Base-by-base conservation (phyloP, 345 rosid species). In the Brassica juncea region DNA sequence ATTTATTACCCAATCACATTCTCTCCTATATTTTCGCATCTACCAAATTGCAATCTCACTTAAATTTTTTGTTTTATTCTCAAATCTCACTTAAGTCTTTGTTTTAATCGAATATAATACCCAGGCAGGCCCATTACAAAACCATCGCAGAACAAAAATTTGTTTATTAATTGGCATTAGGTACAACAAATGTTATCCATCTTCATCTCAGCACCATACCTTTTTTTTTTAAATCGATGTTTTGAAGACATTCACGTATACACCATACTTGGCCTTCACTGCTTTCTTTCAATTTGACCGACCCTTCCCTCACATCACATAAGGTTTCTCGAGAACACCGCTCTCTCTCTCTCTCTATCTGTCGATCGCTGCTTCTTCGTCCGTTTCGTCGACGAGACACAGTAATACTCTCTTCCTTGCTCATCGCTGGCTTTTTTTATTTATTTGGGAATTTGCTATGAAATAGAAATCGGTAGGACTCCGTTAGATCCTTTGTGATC, bases 171-270 rank as follows among this genome's bases (percentile, higher is more conserved):
- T 80, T 80, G 71, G 9, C 8, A 78, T 80, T 69, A 74, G 83
- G 83, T 74, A 74, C 79, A 80, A 74, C 83, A 74, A 74, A 69
- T 69, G 55, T 19, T 61, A 49, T 69, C 79, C 75, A 21, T 80
- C 75, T 74, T 63, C 62, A 74, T 68, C 75, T 59, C 71, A 61
- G 44, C 14, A 44, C 70, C 77, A 28, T 71, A 37, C 81, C 1
- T 59, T 70, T 61, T 21, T 4, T 7, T 35, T 37, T 0, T 61
- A 14, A 2, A 8, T 42, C 7, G 14, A 42, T 42, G 14, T 9
- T 12, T 11, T 44, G 52, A 44, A 44, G n/a, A 44, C 52, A 12
- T 44, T 44, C 52, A 31, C 25, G 25, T 31, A 3, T 5, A 31
- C 34, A 31, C 2, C 4, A 31, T 44, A 44, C 52, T 44, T 3